These are phyloP conservation scores for Curvularia sp. DNA, from an alignment of 2,329 filamentous ascomycete genomes.

Conservation along the genomic window DNA sequence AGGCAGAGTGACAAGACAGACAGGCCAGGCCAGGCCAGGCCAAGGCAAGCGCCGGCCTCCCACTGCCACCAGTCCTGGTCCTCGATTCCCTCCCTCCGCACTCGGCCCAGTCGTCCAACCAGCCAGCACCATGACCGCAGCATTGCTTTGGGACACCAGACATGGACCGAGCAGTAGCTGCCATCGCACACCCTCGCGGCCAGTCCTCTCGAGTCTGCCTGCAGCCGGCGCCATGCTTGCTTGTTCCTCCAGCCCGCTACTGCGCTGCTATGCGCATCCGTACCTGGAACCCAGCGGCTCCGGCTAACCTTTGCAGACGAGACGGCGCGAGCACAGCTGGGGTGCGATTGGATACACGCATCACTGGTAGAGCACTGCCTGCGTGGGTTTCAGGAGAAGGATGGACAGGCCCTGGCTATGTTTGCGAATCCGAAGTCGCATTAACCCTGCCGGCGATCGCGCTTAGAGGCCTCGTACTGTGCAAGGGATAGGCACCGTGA, in stretches of 20 bases:
- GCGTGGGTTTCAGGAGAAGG: not conserved
- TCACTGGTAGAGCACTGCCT: not conserved
- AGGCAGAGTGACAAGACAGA: slow-evolving; percentile 13
- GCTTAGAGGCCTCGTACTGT: not conserved
- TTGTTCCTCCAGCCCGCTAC: slow-evolving; percentile 12
- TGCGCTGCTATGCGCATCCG: slow-evolving; percentile 9
- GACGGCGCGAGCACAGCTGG: not conserved
- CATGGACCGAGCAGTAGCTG: no score
- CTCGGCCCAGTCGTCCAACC: slow-evolving; percentile 4
- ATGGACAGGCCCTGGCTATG: not conserved
- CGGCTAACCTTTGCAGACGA: slow-evolving; percentile 3
- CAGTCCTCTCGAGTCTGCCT: slow-evolving; percentile 6
- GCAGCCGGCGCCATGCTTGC: slow-evolving; percentile 8
- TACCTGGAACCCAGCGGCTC: slow-evolving; percentile 5
- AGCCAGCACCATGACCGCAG: not conserved
- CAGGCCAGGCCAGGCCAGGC: not conserved
- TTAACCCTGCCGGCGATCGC: not conserved
- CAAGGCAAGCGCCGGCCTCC: not conserved
- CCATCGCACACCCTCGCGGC: no score
- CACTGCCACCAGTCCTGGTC: not conserved
- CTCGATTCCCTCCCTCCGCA: not conserved
- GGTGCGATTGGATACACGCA: not conserved
- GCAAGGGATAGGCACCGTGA: not conserved
- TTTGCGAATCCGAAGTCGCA: slow-evolving; percentile 1
- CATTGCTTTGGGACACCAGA: not conserved